Base-by-base conservation (phyloP, 2,329 filamentous ascomycete species). In the Cryphonectria nitschkei region DNA sequence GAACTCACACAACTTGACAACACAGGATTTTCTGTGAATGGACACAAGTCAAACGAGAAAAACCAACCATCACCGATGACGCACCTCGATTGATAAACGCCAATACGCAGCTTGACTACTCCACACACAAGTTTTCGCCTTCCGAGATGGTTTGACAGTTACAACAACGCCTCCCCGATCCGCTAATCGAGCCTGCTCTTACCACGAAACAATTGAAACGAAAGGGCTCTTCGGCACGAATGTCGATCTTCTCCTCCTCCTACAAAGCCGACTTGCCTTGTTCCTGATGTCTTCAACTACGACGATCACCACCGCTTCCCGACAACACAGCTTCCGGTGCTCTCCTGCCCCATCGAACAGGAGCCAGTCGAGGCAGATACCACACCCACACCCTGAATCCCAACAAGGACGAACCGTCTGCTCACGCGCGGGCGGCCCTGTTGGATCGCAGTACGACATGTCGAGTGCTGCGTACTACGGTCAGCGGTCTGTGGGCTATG, bases 381-480 rank as follows among this genome's bases (percentile, higher is more conserved):
- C 60, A 46, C 41, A 60, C n/a, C 65, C 63, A 43, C 37, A 67
- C 16, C 58, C 56, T 39, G 54, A 29, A 32, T 41, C 29, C 41
- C 50, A 46, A 43, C 68, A 37, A 68, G 52, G 54, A 61, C 39
- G 11, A 8, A 54, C 39, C 37, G 29, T 56, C 32, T 56, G 60
- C 41, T 43, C 32, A 3, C 43, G 16, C 69, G 56, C 60, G 37
- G 63, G 34, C 58, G 56, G 63, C 34, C 34, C 34, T 54, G 58
- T 68, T 43, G 63, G 52, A 19, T 14, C 58, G 19, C 69, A 67
- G 29, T 50, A 50, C 69, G 56, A 68, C 29, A 73, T 73, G 71
- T 68, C 67, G 14, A 73, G 71, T 60, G 69, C 71, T 41, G 60
- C 70, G 9, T 73, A 73, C 63, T 70, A 71, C 67, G 69, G 69